Evolutionary conservation across 805 yeast species (phyloP).

Genomic region (Candida awuae): DNA sequence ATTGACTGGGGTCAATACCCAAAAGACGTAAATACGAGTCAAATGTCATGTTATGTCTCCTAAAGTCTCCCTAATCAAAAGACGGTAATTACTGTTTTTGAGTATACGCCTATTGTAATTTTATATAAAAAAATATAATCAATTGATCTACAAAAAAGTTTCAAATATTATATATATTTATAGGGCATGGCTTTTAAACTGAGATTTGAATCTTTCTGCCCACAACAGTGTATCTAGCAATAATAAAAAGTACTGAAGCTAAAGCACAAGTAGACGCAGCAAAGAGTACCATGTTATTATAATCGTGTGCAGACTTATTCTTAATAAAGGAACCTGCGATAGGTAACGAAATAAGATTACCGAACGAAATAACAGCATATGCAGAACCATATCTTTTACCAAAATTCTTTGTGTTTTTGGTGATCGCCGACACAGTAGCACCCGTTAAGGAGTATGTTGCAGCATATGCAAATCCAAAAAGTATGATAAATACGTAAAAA

Average conservation of each 20-base stretch:
- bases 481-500: conserved; percentile 43
- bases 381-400: conserved; percentile 65
- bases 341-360: conserved; percentile 40
- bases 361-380: conserved; percentile 49
- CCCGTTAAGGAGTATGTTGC: conserved; percentile 57
- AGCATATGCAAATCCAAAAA: conserved; percentile 51
- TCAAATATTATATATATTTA: too few relatives aligned
- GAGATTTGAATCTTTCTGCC: too few relatives aligned
- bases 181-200: too few relatives aligned
- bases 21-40: too few relatives aligned
- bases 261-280: conserved; percentile 16
- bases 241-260: conserved; percentile 33
- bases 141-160: too few relatives aligned
- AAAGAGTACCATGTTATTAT: conserved; percentile 31
- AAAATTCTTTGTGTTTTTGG: conserved; percentile 45
- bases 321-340: conserved; percentile 34
- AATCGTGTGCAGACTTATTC: conserved; percentile 26
- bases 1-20: too few relatives aligned
- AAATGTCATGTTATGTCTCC: too few relatives aligned
- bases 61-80: too few relatives aligned
- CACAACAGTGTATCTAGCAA: conserved; percentile 39
- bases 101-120: too few relatives aligned
- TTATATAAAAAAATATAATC: too few relatives aligned
- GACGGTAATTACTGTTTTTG: too few relatives aligned
- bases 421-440: conserved; percentile 52